Base-by-base conservation (phyloP, 352 stramenopile species). In the Peronospora farinosa region DNA sequence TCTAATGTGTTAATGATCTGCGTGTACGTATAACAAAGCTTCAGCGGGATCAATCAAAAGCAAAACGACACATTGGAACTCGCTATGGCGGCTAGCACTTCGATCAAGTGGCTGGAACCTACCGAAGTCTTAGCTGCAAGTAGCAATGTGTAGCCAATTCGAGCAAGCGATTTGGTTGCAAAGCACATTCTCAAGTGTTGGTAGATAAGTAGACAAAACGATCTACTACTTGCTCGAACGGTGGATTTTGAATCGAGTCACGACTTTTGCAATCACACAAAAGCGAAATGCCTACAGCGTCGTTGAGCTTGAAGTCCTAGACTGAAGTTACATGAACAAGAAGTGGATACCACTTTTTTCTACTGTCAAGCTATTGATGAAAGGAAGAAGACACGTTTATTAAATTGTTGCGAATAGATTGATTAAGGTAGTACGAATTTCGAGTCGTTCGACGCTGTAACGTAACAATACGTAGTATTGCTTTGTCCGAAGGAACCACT, bases 141-240 rank as follows among this genome's bases (percentile, higher is more conserved):
- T 10, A 49, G 10, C 3, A 37, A 23, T 1, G 6, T 47, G 32
- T 40, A 44, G 8, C 60, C 71, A 15, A 35, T 70, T 36, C 68
- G 69, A 23, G 69, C 63, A 23, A 85, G 74, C 16, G 73, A 81
- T 21, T 28, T 69, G 8, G 70, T 70, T n/a, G 73, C 68, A 2
- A 39, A 73, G n/a, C 33, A 60, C 9, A 65, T 80, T 44, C 11
- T 73, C 3, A 57, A 0, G 50, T 62, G 5, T 17, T 69, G 16
- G 37, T 44, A 15, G 31, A 57, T 23, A 47, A 67, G 37, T 46
- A 54, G 23, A 37, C 38, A 30, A 3, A 30, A 7, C 25, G 7
- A 30, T 30, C 25, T 30, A 30, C 25, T 30, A n/a, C n/a, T n/a
- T n/a, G n/a, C n/a, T n/a, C n/a, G n/a, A n/a, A n/a, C n/a, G n/a